Conservation (phyloP, 208 protist genomes). For the Leishmania tropica region DNA sequence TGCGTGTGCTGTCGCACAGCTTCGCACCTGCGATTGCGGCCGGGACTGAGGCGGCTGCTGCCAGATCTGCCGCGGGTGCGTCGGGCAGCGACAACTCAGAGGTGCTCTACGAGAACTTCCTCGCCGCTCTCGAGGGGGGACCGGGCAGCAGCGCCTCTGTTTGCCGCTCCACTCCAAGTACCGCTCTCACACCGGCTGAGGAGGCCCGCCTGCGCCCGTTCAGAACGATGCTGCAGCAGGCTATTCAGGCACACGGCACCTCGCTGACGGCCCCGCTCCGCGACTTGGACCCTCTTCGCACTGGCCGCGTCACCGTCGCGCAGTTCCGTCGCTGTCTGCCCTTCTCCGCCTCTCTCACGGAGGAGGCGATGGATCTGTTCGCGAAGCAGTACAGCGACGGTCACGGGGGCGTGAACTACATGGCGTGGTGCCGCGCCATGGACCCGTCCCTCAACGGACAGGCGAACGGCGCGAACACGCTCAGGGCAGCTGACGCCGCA, state of each 20-base stretch:
- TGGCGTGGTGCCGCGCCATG: conserved; percentile 75
- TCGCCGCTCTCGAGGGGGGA: conserved; percentile 42
- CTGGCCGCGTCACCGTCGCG: conserved; percentile 63
- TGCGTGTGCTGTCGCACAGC: conserved; percentile 30
- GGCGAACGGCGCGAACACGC: not conserved
- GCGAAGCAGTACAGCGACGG: conserved; percentile 78
- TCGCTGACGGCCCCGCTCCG: conserved; percentile 61
- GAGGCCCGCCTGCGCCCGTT: conserved; percentile 37
- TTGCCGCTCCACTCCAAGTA: conserved; percentile 13
- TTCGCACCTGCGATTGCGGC: conserved; percentile 31
- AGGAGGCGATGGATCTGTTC: conserved; percentile 46
- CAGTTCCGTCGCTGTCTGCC: conserved; percentile 78
- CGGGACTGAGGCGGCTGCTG: conserved; percentile 2
- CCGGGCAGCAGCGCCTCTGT: conserved; percentile 24
- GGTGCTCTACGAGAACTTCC: conserved; percentile 61
- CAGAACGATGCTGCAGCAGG: conserved; percentile 47
- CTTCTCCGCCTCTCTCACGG: conserved; percentile 30
- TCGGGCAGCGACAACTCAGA: conserved; percentile 4
- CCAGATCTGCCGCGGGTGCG: not conserved
- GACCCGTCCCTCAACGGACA: conserved; percentile 32
- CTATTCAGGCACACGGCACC: conserved; percentile 50
- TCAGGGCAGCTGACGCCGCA: not conserved
- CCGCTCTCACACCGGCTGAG: conserved; percentile 51
- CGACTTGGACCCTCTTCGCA: conserved; percentile 80
- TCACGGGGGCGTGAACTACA: conserved; percentile 72